phyloP scores from a whole-genome alignment of 2,329 filamentous ascomycete genomes.

The Xylaria digitata region DNA sequence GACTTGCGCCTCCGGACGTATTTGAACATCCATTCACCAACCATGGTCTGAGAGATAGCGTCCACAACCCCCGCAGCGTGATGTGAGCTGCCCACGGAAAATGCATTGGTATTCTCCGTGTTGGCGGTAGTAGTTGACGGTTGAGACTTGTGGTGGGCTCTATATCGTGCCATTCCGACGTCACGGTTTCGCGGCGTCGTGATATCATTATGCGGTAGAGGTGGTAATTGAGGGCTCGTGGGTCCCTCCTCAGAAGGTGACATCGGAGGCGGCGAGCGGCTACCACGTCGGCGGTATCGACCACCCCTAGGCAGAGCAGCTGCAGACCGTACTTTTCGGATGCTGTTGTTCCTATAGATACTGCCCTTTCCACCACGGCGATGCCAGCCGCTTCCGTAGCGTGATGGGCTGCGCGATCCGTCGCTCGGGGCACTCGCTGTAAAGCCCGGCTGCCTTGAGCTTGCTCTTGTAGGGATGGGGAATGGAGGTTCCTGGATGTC shows the following conservation, averaged over 20 bases:
- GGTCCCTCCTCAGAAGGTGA: slow-evolving; percentile 75
- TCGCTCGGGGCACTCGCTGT: slow-evolving; percentile 75
- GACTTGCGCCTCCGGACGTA: slow-evolving; percentile 89
- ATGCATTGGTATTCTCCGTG: slow-evolving; percentile 58
- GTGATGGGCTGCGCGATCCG: slow-evolving; percentile 80
- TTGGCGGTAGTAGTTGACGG: slow-evolving; percentile 69
- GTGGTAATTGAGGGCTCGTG: slow-evolving; percentile 77
- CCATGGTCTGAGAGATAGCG: slow-evolving; percentile 97
- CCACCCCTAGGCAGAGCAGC: slow-evolving; percentile 72
- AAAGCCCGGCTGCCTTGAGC: slow-evolving; percentile 79
- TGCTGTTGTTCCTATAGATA: slow-evolving; percentile 69
- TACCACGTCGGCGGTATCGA: slow-evolving; percentile 62
- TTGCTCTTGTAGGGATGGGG: slow-evolving; percentile 89
- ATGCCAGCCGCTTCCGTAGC: slow-evolving; percentile 64
- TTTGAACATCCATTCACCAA: slow-evolving; percentile 97
- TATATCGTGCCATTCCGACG: slow-evolving; percentile 55
- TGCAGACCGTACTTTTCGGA: slow-evolving; percentile 88
- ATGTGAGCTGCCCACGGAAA: slow-evolving; percentile 67
- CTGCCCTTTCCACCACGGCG: slow-evolving; percentile 61
- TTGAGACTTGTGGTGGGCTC: slow-evolving; percentile 65
- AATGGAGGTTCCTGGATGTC: slow-evolving; percentile 80
- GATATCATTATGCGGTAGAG: slow-evolving; percentile 78
- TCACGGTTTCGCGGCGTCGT: slow-evolving; percentile 67
- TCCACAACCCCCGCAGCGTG: slow-evolving; percentile 88
- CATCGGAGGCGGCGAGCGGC: slow-evolving; percentile 72